These are phyloP conservation scores for Colletotrichum sp. DNA, from an alignment of 2,329 filamentous ascomycete genomes.

Conservation along the genomic window DNA sequence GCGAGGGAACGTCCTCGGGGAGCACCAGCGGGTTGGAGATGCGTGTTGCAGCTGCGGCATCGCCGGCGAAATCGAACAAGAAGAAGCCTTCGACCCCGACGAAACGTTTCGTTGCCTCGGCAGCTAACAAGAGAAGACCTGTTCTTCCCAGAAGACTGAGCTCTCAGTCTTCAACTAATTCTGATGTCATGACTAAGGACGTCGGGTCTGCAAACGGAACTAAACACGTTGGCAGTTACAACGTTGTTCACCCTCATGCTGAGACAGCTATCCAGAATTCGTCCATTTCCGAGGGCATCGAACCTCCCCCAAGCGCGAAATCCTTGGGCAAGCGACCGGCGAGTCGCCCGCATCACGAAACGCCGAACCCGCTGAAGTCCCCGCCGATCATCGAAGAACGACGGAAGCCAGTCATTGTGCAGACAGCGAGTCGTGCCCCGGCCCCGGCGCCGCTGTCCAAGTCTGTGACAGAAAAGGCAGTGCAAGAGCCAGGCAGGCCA, in stretches of 20 bases:
- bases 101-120: conserved; percentile 50
- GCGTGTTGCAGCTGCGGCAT: conserved; percentile 25
- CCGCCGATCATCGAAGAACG: background rate
- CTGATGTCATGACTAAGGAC: conserved; percentile 38
- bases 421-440: background rate
- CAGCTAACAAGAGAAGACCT: conserved; percentile 49
- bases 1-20: conserved; percentile 43
- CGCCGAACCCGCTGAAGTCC: background rate
- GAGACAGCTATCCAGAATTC: conserved; percentile 23
- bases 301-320: conserved; percentile 41
- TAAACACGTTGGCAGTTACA: conserved; percentile 28
- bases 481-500: background rate
- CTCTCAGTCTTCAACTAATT: conserved; percentile 48
- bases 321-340: conserved; percentile 54
- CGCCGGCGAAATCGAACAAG: conserved; percentile 29
- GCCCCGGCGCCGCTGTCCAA: conserved; percentile 8
- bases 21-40: conserved; percentile 41
- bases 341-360: background rate
- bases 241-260: conserved; percentile 28
- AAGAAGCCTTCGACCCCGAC: conserved; percentile 29
- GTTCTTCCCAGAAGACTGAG: conserved; percentile 50
- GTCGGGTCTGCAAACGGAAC: conserved; percentile 26
- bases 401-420: conserved; percentile 6
- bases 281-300: background rate
- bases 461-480: background rate